Percentiles rank a stretch among this genome's conserved stretches.
phyloP scores from a whole-genome alignment of 1,284 basidiomycete genomes.

The Ceratobasidium sp. region DNA sequence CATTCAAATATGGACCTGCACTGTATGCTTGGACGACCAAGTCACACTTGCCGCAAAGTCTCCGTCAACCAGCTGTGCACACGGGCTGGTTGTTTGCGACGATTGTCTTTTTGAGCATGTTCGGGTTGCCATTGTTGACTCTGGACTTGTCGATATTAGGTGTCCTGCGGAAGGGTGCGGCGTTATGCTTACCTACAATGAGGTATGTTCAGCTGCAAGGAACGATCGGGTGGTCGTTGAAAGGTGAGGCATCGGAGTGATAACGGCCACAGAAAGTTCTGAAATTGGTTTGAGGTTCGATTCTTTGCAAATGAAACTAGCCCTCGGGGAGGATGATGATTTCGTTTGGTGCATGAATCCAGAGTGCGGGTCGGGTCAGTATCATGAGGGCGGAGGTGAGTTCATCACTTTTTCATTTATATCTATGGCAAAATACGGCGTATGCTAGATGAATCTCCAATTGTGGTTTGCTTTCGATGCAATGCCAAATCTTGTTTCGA shows the following conservation, averaged over 20 bases:
- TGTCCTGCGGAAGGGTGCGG: background rate
- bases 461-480: conserved; percentile 19
- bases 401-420: too few relatives aligned
- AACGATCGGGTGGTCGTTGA: background rate
- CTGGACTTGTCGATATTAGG: background rate
- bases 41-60: too few relatives aligned
- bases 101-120: background rate
- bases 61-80: background rate
- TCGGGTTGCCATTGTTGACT: background rate
- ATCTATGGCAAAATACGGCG: too few relatives aligned
- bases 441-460: background rate
- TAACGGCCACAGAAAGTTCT: background rate
- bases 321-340: background rate
- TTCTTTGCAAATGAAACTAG: too few relatives aligned
- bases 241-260: background rate
- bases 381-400: background rate
- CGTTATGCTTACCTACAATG: background rate
- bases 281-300: background rate
- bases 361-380: background rate
- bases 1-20: too few relatives aligned
- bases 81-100: background rate
- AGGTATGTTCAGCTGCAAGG: background rate
- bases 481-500: background rate
- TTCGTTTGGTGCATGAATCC: conserved; percentile 6
- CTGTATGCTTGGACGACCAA: too few relatives aligned